These are phyloP conservation scores for Ophiostoma populinum DNA, from an alignment of 2,329 filamentous ascomycete species.

Conservation along the genomic window DNA sequence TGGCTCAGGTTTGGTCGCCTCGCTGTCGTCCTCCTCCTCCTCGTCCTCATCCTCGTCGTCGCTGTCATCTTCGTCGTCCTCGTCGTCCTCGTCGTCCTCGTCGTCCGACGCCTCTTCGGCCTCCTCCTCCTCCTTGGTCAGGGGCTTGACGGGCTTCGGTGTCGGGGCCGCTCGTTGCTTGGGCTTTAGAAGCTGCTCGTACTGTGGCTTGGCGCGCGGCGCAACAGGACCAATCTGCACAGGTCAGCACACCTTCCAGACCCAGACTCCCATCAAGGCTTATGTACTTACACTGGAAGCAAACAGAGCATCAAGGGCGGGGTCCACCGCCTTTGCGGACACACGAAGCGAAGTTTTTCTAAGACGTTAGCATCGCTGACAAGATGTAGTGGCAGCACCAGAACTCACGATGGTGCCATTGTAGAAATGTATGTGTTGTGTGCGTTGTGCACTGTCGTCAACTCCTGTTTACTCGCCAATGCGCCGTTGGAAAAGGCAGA, in stretches of 20 bases:
- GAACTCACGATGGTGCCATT: slow-evolving; percentile 6
- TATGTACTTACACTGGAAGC: slow-evolving; percentile 41
- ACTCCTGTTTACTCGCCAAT: not conserved
- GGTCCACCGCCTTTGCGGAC: slow-evolving; percentile 44
- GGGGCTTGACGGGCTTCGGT: slow-evolving; percentile 4
- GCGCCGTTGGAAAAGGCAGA: slow-evolving; percentile 1
- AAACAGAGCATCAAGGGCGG: slow-evolving; percentile 52
- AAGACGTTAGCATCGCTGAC: not conserved
- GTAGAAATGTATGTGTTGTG: not conserved
- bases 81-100: slow-evolving; percentile 4
- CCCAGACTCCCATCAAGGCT: not conserved
- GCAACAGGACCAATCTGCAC: slow-evolving; percentile 33
- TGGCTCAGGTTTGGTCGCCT: slow-evolving; percentile 19
- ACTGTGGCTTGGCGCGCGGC: slow-evolving; percentile 26
- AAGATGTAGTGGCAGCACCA: not conserved
- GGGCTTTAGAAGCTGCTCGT: slow-evolving; percentile 15
- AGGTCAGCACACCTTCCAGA: not conserved
- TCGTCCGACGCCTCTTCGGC: slow-evolving; percentile 5
- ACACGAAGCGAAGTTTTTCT: slow-evolving; percentile 19
- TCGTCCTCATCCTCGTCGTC: slow-evolving; percentile 6
- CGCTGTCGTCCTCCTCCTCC: slow-evolving; percentile 1
- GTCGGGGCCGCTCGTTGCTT: slow-evolving; percentile 3
- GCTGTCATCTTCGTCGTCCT: not conserved
- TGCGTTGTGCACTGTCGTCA: not conserved
- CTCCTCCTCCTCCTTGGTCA: slow-evolving; percentile 5